Percentiles rank a stretch among this genome's conserved stretches.
Evolutionary conservation across 495 filamentous ascomycete genomes (phyloP).

Genomic region (Neurospora sp.): DNA sequence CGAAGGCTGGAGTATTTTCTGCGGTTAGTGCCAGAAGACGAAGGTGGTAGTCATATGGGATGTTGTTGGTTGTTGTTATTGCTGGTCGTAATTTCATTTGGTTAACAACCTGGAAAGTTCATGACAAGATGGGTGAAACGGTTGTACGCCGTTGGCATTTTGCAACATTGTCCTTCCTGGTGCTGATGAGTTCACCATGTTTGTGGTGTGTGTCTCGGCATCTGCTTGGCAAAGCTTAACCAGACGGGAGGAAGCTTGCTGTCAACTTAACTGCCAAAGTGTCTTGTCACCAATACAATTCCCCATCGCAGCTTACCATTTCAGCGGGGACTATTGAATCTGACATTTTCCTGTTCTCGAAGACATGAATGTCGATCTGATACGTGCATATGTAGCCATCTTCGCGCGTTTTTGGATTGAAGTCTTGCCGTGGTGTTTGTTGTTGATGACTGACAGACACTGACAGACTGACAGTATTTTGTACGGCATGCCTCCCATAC

Average conservation of each 20-base stretch:
- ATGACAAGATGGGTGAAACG: neutral
- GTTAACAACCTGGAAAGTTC: neutral
- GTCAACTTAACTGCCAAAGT: too few species aligned
- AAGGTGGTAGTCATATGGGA: neutral
- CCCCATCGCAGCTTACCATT: neutral
- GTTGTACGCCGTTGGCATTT: neutral
- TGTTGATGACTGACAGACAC: neutral
- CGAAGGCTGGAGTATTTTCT: neutral
- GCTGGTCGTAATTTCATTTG: neutral
- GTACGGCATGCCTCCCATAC: neutral
- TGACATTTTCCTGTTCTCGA: neutral
- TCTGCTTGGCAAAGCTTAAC: neutral
- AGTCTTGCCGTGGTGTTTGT: neutral
- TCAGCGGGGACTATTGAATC: neutral
- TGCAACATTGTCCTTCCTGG: neutral
- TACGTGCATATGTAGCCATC: neutral
- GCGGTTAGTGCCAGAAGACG: neutral
- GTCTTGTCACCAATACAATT: too few species aligned
- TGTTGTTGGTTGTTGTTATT: neutral
- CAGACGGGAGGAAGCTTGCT: neutral
- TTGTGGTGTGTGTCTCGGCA: neutral
- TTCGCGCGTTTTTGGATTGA: neutral
- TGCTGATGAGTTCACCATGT: neutral
- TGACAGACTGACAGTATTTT: neutral
- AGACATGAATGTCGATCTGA: neutral